These are phyloP conservation scores for Sonneratia caseolaris DNA, from an alignment of 345 rosid species.

Conservation along the genomic window DNA sequence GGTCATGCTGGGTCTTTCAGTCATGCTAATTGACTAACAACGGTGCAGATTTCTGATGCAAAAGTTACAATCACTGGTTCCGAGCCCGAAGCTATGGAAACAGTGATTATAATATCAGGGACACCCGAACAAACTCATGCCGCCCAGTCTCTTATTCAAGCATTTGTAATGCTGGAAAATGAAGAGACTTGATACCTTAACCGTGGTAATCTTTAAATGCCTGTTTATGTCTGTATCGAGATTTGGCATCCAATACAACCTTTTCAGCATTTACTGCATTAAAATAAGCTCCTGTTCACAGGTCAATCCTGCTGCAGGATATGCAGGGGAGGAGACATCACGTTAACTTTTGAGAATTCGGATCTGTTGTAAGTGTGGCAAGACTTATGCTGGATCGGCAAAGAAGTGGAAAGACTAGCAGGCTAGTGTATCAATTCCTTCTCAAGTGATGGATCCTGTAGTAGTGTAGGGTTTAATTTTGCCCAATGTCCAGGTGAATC, in stretches of 20 bases:
- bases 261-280: background rate
- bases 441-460: background rate
- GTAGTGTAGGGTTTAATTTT: background rate
- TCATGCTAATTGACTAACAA: background rate
- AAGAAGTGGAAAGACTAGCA: background rate
- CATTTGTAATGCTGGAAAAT: constrained; percentile 63
- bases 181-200: constrained; percentile 26
- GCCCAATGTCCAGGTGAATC: background rate
- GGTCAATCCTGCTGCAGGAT: background rate
- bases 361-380: background rate
- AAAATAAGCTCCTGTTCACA: background rate
- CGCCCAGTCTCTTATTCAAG: constrained; percentile 75
- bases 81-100: constrained; percentile 51
- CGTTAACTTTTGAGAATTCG: background rate
- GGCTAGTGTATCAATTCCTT: background rate
- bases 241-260: background rate
- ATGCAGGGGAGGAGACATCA: background rate
- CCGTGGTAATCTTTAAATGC: background rate
- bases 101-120: constrained; percentile 57
- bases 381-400: background rate
- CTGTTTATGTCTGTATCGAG: background rate
- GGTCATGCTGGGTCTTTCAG: background rate
- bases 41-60: constrained; percentile 60
- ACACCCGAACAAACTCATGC: constrained; percentile 81
- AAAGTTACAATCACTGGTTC: constrained; percentile 47